Evolutionary conservation across 352 stramenopile species (phyloP).

Genomic region (Aphanomyces euteiches): DNA sequence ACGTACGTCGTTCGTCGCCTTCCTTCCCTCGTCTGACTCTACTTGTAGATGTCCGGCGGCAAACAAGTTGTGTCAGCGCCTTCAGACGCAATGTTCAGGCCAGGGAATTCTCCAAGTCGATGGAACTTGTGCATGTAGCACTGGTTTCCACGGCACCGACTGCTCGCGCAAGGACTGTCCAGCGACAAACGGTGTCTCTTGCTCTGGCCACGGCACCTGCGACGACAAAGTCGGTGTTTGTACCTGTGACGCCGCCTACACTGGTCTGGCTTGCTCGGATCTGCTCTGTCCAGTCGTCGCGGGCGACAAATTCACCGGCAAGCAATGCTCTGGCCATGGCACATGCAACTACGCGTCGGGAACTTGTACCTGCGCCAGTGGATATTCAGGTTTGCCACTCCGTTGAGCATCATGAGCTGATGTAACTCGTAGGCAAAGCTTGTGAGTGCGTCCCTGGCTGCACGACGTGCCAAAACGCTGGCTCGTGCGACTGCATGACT

Average conservation of each 20-base stretch:
- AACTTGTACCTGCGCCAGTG: slow-evolving; percentile 46
- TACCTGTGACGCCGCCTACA: slow-evolving; percentile 47
- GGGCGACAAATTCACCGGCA: slow-evolving; percentile 39
- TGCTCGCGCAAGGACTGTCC: slow-evolving; percentile 57
- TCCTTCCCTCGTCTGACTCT: background rate
- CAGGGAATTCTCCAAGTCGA: slow-evolving; percentile 50
- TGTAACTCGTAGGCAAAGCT: slow-evolving; percentile 35
- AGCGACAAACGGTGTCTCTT: slow-evolving; percentile 38
- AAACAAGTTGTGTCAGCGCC: slow-evolving; percentile 54
- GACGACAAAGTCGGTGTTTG: slow-evolving; percentile 46
- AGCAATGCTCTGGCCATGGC: slow-evolving; percentile 66
- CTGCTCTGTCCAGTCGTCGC: slow-evolving; percentile 46
- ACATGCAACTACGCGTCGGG: slow-evolving; percentile 48
- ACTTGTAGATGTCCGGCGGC: slow-evolving; percentile 39
- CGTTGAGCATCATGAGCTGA: background rate
- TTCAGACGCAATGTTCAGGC: slow-evolving; percentile 66
- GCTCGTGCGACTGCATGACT: slow-evolving; percentile 58
- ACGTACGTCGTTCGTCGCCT: background rate
- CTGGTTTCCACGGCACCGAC: slow-evolving; percentile 47
- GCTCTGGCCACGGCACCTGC: slow-evolving; percentile 51
- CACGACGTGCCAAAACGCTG: slow-evolving; percentile 44
- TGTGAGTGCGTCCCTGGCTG: slow-evolving; percentile 73
- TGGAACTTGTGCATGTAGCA: slow-evolving; percentile 54
- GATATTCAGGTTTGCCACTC: slow-evolving; percentile 41
- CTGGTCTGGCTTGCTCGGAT: slow-evolving; percentile 52